A percentile compares a stretch with the other conserved stretches of the same genome.
phyloP scores from a whole-genome alignment of 1,139 yeast species.

The Pichia sp. region DNA sequence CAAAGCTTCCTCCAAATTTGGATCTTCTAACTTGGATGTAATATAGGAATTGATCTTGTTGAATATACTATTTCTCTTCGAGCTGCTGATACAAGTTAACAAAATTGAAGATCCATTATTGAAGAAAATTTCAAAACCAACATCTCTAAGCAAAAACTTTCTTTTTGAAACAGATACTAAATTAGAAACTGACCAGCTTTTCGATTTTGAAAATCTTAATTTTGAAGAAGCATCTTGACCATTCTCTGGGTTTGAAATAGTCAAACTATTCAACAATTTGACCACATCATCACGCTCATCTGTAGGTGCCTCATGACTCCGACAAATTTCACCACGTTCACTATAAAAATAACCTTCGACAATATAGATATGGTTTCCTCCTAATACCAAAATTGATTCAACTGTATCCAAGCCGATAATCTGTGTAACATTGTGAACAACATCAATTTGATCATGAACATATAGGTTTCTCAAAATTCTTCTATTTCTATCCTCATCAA shows the following conservation, averaged over 20 bases:
- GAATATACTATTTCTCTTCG: conserved; percentile 56
- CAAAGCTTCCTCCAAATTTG: conserved; percentile 51
- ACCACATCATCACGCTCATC: conserved; percentile 65
- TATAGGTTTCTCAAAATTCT: conserved; percentile 66
- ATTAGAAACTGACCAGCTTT: conserved; percentile 30
- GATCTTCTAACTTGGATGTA: conserved; percentile 45
- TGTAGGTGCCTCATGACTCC: conserved; percentile 62
- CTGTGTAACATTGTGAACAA: conserved; percentile 74
- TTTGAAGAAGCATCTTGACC: conserved; percentile 32
- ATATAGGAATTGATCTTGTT: conserved; percentile 46
- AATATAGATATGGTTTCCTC: conserved; percentile 60
- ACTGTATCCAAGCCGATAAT: conserved; percentile 69
- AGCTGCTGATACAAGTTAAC: conserved; percentile 52
- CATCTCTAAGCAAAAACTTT: conserved; percentile 72
- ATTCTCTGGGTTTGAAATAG: conserved; percentile 9
- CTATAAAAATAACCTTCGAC: conserved; percentile 68
- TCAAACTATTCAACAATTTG: conserved; percentile 47
- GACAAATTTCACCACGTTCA: conserved; percentile 56
- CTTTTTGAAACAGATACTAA: conserved; percentile 66
- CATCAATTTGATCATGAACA: conserved; percentile 67
- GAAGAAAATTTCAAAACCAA: conserved; percentile 75
- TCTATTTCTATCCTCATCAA: conserved; percentile 67
- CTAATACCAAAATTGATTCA: conserved; percentile 73
- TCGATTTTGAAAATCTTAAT: conserved; percentile 19
- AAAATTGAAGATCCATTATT: conserved; percentile 67